Percentiles rank a stretch among this genome's conserved stretches.
These are phyloP conservation scores for Prunus campanulata DNA, from an alignment of 306 rosid species.

Conservation along the genomic window DNA sequence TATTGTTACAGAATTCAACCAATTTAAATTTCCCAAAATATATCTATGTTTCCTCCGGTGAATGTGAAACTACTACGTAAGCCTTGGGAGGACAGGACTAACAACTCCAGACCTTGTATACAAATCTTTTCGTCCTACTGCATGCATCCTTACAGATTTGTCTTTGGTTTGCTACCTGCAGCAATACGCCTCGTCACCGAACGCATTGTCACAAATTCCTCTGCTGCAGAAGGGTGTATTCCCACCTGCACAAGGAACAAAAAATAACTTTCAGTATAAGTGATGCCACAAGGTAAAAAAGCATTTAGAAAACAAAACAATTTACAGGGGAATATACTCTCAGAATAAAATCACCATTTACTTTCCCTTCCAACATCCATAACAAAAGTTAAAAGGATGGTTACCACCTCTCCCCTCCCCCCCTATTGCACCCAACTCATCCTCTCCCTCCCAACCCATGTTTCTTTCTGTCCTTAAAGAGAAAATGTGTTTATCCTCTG, in stretches of 20 bases:
- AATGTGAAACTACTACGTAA: background rate
- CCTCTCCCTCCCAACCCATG: background rate
- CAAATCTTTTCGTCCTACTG: background rate
- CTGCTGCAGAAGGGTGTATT: constrained; percentile 88
- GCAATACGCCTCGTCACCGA: constrained; percentile 60
- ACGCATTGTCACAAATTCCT: constrained; percentile 97
- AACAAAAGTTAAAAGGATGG: background rate
- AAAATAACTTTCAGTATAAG: background rate
- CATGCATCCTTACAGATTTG: constrained; percentile 35
- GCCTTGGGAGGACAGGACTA: background rate
- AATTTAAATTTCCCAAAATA: background rate
- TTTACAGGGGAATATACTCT: background rate
- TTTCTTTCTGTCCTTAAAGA: too few species aligned
- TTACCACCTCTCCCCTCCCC: background rate
- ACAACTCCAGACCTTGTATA: background rate
- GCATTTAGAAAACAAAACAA: too few species aligned
- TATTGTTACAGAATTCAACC: background rate
- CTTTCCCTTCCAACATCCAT: background rate
- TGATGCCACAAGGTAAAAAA: background rate
- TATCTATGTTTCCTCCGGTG: background rate
- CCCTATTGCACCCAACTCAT: background rate
- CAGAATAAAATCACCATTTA: background rate
- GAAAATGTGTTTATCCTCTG: background rate
- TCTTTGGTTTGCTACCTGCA: constrained; percentile 54
- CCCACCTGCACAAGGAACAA: constrained; percentile 60